Conservation (phyloP, 768 basidiomycete species). For the Boletus fagicola region DNA sequence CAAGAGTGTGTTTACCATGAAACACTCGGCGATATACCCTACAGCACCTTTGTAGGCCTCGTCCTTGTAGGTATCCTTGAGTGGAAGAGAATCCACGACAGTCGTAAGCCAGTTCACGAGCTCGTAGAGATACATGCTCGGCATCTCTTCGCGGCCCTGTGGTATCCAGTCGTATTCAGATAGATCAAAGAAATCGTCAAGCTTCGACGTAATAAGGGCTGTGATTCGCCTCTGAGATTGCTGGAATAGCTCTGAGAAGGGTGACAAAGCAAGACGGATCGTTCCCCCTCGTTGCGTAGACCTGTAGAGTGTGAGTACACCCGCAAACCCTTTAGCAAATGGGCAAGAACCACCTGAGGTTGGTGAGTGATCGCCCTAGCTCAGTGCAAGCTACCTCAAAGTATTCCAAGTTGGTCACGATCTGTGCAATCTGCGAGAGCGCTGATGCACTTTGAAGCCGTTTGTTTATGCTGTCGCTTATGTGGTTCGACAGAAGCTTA, state of each 20-base stretch:
- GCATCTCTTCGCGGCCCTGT: conserved; percentile 61
- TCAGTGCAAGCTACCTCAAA: conserved; percentile 84
- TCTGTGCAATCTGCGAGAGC: conserved; percentile 88
- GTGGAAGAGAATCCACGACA: conserved; percentile 84
- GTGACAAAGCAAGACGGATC: conserved; percentile 62
- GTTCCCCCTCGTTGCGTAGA: conserved; percentile 82
- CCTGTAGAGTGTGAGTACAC: conserved; percentile 39
- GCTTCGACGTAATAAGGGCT: conserved; percentile 81
- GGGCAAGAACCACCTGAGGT: conserved; percentile 58
- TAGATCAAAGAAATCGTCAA: conserved; percentile 93
- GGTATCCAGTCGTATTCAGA: conserved; percentile 96
- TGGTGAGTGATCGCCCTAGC: conserved; percentile 80
- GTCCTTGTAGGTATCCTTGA: conserved; percentile 84
- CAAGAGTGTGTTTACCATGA: conserved; percentile 65
- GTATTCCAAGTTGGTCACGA: conserved; percentile 89
- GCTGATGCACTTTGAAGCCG: conserved; percentile 74
- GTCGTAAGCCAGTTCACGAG: conserved; percentile 96
- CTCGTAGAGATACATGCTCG: conserved; percentile 94
- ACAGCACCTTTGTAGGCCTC: conserved; percentile 87
- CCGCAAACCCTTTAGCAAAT: neutral
- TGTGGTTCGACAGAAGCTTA: conserved; percentile 69
- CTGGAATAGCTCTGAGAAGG: conserved; percentile 69
- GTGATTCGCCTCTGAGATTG: conserved; percentile 76
- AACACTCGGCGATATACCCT: conserved; percentile 80
- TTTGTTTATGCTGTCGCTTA: conserved; percentile 72